Evolutionary conservation across 192 early-diverging fungal genomes (phyloP).

Genomic region (Entomortierella lignicola): DNA sequence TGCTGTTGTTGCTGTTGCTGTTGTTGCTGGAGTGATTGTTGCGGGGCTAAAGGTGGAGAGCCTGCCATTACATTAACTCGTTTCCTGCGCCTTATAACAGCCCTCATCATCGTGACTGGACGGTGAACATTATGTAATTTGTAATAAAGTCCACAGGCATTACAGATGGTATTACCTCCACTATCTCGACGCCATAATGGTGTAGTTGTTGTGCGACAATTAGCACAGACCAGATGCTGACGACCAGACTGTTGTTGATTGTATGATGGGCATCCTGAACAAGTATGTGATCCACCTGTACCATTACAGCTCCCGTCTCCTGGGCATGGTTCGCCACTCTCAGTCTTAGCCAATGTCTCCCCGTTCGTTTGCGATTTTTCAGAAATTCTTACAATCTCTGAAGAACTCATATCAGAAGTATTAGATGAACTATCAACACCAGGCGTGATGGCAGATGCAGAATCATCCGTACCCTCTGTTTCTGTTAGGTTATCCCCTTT

Average conservation of each 20-base stretch:
- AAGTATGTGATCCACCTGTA: conserved; percentile 72
- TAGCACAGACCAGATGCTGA: conserved; percentile 71
- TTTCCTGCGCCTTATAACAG: conserved; percentile 80
- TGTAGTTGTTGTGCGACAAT: conserved; percentile 82
- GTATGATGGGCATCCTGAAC: conserved; percentile 77
- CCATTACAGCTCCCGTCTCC: conserved; percentile 84
- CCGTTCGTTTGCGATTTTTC: conserved; percentile 2
- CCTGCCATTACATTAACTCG: conserved; percentile 59
- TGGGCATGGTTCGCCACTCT: conserved; percentile 59
- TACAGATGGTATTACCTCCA: conserved; percentile 80
- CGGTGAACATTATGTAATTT: conserved; percentile 87
- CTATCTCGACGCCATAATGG: conserved; percentile 85
- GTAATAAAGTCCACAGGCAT: conserved; percentile 91
- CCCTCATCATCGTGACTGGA: conserved; percentile 82
- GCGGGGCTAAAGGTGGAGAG: conserved; percentile 27
- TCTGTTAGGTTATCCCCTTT: conserved; percentile 41
- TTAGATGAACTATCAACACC: background rate
- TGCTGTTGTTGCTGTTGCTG: conserved; percentile 14
- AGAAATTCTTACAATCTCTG: background rate
- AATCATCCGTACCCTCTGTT: conserved; percentile 62
- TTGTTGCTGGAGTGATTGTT: conserved; percentile 22
- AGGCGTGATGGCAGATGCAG: background rate
- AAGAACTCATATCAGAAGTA: background rate
- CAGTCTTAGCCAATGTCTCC: background rate
- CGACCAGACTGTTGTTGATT: conserved; percentile 72